Percentiles rank a stretch among this genome's conserved stretches.
phyloP scores from a whole-genome alignment of 1,284 basidiomycete genomes.

The Leccinum subrobustum region DNA sequence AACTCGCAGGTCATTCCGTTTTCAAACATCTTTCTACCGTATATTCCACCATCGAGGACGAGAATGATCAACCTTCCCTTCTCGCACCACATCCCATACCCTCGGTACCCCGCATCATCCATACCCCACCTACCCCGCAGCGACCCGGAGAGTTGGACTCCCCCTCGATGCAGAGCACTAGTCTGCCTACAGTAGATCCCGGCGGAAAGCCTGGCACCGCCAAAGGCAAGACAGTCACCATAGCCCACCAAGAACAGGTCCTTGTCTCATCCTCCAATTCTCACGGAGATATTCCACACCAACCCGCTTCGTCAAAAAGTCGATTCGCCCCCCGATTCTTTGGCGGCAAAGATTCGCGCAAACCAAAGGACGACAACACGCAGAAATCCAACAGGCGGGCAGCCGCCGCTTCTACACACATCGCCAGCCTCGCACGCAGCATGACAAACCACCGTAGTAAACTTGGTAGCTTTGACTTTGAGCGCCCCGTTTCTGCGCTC shows the following conservation, averaged over 20 bases:
- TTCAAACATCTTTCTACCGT: slow-evolving; percentile 24
- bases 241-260: slow-evolving; percentile 28
- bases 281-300: slow-evolving; percentile 4
- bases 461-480: slow-evolving; percentile 75
- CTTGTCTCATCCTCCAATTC: slow-evolving; percentile 27
- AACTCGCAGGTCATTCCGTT: slow-evolving; percentile 4
- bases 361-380: slow-evolving; percentile 22
- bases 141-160: slow-evolving; percentile 23
- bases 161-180: slow-evolving; percentile 3
- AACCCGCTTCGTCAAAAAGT: slow-evolving; percentile 13
- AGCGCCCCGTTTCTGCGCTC: slow-evolving; percentile 48
- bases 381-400: slow-evolving; percentile 18
- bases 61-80: slow-evolving; percentile 16
- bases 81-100: slow-evolving; percentile 18
- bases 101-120: slow-evolving; percentile 36
- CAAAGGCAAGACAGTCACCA: slow-evolving; percentile 18
- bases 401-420: background rate
- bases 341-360: slow-evolving; percentile 27
- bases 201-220: slow-evolving; percentile 8
- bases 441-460: slow-evolving; percentile 39
- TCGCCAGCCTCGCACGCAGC: slow-evolving; percentile 20
- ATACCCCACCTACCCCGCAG: slow-evolving; percentile 45
- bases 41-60: slow-evolving; percentile 28
- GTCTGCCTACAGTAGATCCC: slow-evolving; percentile 11
- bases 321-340: slow-evolving; percentile 35